These are phyloP conservation scores for Domatiomyces globalis DNA, from an alignment of 2,329 filamentous ascomycete species.

Conservation along the genomic window DNA sequence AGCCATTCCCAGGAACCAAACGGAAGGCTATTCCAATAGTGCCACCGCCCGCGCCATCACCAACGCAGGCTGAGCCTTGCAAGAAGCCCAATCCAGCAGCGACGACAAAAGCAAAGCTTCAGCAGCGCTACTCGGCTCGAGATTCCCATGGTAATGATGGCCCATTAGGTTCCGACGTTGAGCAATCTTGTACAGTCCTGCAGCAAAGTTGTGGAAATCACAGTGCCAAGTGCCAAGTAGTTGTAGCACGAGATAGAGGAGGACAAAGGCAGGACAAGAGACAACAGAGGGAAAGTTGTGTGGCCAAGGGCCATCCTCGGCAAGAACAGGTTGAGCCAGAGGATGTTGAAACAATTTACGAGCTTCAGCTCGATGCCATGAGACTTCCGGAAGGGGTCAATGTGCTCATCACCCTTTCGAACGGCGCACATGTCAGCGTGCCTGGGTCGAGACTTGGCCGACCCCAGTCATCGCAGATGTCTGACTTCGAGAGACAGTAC, in stretches of 20 bases:
- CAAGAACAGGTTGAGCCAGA: constrained; percentile 6
- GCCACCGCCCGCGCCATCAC: constrained; percentile 8
- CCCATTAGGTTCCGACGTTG: not conserved
- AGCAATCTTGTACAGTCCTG: not conserved
- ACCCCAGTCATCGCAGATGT: constrained; percentile 12
- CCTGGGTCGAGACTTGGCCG: constrained; percentile 12
- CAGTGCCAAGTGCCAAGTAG: not conserved
- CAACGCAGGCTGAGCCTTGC: constrained; percentile 1
- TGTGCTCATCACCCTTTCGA: constrained; percentile 10
- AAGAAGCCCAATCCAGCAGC: not conserved
- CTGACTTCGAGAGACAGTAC: constrained; percentile 12
- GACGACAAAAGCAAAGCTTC: not conserved
- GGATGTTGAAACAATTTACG: constrained; percentile 11
- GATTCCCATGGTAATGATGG: not conserved
- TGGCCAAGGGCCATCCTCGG: not conserved
- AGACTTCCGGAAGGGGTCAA: constrained; percentile 11
- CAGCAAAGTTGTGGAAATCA: not conserved
- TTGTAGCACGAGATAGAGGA: not conserved
- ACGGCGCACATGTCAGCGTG: constrained; percentile 11
- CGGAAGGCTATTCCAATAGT: constrained; percentile 14
- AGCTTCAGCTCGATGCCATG: constrained; percentile 14
- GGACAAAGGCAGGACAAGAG: not conserved
- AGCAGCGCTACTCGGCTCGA: not conserved
- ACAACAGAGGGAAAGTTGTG: not conserved
- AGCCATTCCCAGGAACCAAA: not conserved